Conservation (phyloP, 2,329 filamentous ascomycete species). For the Aspergillus calidoustus region DNA sequence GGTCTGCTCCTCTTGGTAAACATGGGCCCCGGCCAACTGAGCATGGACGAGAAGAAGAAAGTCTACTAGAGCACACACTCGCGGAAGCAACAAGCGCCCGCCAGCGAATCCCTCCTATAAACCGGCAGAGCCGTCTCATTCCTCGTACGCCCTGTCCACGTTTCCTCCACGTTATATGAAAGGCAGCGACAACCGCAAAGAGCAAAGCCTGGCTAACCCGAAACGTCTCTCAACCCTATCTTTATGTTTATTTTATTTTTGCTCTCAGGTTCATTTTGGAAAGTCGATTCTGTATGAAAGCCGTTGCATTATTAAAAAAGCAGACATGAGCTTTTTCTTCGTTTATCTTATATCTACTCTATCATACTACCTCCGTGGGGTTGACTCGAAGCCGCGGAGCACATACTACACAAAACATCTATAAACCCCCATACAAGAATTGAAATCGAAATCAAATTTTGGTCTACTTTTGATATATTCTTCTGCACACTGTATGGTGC, state of each 20-base stretch:
- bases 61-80: conserved; percentile 71
- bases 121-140: no score
- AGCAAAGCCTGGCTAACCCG: not conserved
- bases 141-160: not conserved
- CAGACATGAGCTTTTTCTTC: not conserved
- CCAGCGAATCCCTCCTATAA: not conserved
- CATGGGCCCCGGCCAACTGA: conserved; percentile 96
- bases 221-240: not conserved
- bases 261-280: not conserved
- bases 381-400: not conserved
- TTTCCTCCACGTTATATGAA: not conserved
- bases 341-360: not conserved
- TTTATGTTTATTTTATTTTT: not conserved
- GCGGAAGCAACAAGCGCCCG: not conserved
- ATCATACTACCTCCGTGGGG: not conserved
- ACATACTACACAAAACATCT: not conserved
- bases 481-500: not conserved
- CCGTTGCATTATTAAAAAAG: not conserved
- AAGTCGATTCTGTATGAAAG: not conserved
- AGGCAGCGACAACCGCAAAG: not conserved
- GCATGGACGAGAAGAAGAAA: conserved; percentile 99
- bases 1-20: conserved; percentile 96
- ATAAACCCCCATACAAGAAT: not conserved
- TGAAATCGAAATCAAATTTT: not conserved
- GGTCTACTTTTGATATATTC: not conserved